Base-by-base conservation (phyloP, 2,329 filamentous ascomycete genomes). In the Colletotrichum melonis region DNA sequence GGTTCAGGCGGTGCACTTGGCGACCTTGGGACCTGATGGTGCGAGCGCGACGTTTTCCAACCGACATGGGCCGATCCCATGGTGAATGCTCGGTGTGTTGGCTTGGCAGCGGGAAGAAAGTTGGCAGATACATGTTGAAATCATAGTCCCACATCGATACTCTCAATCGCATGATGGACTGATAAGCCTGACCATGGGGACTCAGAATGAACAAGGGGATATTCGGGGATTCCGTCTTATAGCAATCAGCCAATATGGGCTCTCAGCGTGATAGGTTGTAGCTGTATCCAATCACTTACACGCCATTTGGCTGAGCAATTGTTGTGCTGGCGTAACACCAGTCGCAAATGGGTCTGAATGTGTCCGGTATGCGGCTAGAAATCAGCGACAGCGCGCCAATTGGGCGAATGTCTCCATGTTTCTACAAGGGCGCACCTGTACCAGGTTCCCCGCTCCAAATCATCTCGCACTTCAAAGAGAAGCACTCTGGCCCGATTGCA, bases 21-120 rank as follows among this genome's bases (percentile, higher is more conserved):
- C 72, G 9, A 74, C 68, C 1, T 4, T 74, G 58, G 68, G 68
- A 12, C 38, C 63, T 1, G 63, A 74, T 8, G 72, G 72, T 16
- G 38, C 46, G 0, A 72, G 35, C 2, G 38, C 57, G 7, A 63
- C 72, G 4, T 74, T 72, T 57, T 65, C 71, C 1, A 65, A 70
- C 16, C 46, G 71, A 19, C 46, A 73, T 2, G 71, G 71, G 1
- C 49, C 55, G 2, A 2, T 70, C 1, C 67, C 67, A 2, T 73
- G 71, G 71, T 73, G 3, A 59, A 1, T 1, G 9, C 4, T 3
- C n/a, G 22, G 0, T 19, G 24, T 7, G 4, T 11, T 14, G 16
- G 2, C 11, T 12, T 6, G 6, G 5, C 8, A 4, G 11, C 19
- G 3, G 9, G 7, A 7, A 14, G 11, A 19, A 9, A 38, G 58